Conservation (phyloP, 768 basidiomycete genomes). For the Amanita brunnescens region DNA sequence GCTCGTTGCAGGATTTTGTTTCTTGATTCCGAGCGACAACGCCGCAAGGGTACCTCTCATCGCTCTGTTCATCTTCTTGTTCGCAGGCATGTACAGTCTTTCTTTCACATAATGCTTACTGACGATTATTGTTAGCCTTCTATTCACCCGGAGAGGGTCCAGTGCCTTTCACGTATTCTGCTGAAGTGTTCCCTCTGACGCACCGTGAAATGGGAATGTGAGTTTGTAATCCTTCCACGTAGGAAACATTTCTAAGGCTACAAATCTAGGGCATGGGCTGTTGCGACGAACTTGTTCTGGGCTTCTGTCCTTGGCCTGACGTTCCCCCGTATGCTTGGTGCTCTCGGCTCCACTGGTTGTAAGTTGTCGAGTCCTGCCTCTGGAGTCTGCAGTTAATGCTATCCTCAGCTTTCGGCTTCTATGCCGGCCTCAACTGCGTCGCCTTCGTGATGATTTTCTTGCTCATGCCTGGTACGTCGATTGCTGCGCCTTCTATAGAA, state of each 20-base stretch:
- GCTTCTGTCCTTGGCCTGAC: constrained; percentile 47
- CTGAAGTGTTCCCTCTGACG: constrained; percentile 84
- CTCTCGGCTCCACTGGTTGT: constrained; percentile 33
- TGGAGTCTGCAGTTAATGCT: constrained; percentile 10
- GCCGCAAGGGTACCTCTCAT: constrained; percentile 34
- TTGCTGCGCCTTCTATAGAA: not conserved
- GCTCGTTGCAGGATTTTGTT: constrained; percentile 68
- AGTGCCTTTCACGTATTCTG: constrained; percentile 86
- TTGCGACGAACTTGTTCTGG: constrained; percentile 42
- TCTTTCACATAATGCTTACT: constrained; percentile 2
- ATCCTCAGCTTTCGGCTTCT: constrained; percentile 45
- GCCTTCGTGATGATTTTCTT: constrained; percentile 51
- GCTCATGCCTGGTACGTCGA: constrained; percentile 38
- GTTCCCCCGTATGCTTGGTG: constrained; percentile 47
- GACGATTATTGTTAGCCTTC: constrained; percentile 15
- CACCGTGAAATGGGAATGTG: constrained; percentile 60
- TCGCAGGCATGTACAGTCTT: constrained; percentile 22
- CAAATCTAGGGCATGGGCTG: constrained; percentile 40
- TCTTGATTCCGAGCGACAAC: constrained; percentile 34
- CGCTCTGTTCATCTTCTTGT: constrained; percentile 35
- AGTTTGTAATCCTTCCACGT: constrained; percentile 19
- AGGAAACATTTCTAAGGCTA: constrained; percentile 19
- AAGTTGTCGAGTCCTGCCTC: constrained; percentile 1
- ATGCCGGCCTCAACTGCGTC: constrained; percentile 40
- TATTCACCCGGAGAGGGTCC: constrained; percentile 87